Evolutionary conservation across 257 asterid species (phyloP).

Genomic region (Forsythia suspensa): DNA sequence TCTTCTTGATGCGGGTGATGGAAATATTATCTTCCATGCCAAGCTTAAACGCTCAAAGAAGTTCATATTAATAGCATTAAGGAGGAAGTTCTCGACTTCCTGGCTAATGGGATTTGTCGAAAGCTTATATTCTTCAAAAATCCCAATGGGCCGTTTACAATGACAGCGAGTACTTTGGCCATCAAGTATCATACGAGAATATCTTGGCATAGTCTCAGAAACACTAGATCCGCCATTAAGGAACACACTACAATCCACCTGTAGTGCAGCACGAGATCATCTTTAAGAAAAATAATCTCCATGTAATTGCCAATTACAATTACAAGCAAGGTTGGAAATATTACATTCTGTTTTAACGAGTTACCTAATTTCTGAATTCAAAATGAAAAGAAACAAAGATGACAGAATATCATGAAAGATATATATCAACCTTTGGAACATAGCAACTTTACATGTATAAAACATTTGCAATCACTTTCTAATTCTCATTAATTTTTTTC

Average conservation of each 20-base stretch:
- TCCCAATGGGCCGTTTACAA: constrained; percentile 56
- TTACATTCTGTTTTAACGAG: background rate
- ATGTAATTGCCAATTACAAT: background rate
- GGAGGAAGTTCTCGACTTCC: constrained; percentile 74
- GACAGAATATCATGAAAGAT: too few relatives aligned
- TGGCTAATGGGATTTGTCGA: constrained; percentile 57
- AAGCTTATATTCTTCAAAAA: constrained; percentile 52
- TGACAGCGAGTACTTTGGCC: constrained; percentile 49
- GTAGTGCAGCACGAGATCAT: constrained; percentile 17
- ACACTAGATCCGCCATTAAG: constrained; percentile 47
- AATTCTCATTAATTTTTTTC: too few relatives aligned
- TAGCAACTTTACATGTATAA: too few relatives aligned
- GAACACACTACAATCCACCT: constrained; percentile 68
- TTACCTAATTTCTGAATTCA: background rate
- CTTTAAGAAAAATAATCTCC: background rate
- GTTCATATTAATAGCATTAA: constrained; percentile 67
- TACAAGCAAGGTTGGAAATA: background rate
- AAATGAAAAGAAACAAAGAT: too few relatives aligned
- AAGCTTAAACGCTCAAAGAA: constrained; percentile 78
- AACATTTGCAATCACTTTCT: background rate
- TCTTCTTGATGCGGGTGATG: constrained; percentile 59
- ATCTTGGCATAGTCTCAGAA: constrained; percentile 36
- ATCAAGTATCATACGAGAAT: constrained; percentile 41
- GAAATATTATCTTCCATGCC: constrained; percentile 97
- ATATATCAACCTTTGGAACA: background rate